Evolutionary conservation across 2,329 filamentous ascomycete genomes (phyloP), one percentile per base, ranked within the genome.

Genomic region (Escovopsis sp.): DNA sequence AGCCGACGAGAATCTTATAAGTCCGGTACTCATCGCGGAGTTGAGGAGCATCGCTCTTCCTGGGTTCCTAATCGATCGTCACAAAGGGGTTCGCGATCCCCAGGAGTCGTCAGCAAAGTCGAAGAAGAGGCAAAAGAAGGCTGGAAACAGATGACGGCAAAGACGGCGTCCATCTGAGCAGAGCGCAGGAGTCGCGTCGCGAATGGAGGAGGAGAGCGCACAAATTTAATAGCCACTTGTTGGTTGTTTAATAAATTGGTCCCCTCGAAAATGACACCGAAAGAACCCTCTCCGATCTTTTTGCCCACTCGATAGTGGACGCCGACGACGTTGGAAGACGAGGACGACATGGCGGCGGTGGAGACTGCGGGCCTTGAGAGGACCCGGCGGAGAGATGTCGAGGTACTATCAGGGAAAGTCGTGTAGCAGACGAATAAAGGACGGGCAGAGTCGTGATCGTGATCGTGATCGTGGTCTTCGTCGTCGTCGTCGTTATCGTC

Each of bases 151-250:
- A n/a, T 27, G 25, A 31, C 11, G 15, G 27, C 19, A 32, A 14
- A 23, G 25, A 31, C 11, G 15, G 27, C 19, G 28, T 12, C 30
- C 7, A 18, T 11, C 15, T 4, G 10, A 15, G 15, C 19, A 17
- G 4, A 30, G n/a, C 5, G 19, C 11, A 17, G 5, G 4, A 17
- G 16, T 30, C 9, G 28, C 28, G 14, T n/a, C 17, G 9, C 9
- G 28, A 4, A 17, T 23, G 5, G 19, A 13, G 17, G 13, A 4
- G 31, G 31, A 12, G 15, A 32, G 77, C 83, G 54, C 65, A 93
- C 85, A 63, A 98, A 98, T 70, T 98, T 98, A 70, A 98, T 98
- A 53, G 90, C 90, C 43, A 98, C 88, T 65, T 94, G 87, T 61
- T 96, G 90, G 63, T 93, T 94, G 70, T 98, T 98, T 60, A 98